Evolutionary conservation across 176 grass and related monocot genomes (phyloP).

Genomic region (Oryza officinalis): DNA sequence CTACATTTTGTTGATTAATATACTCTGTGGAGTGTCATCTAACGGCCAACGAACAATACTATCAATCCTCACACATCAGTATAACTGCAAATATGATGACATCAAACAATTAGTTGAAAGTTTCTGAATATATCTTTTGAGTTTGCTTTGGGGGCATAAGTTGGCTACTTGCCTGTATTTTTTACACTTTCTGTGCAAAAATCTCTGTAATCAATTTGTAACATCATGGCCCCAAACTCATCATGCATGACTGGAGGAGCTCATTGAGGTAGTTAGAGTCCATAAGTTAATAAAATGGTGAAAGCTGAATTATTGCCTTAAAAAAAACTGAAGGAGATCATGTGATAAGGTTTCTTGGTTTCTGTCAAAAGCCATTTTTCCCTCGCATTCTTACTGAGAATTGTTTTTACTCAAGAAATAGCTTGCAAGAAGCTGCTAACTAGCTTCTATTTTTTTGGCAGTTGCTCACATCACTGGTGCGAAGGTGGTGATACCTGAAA

Average conservation of each 20-base stretch:
- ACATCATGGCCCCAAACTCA: neutral
- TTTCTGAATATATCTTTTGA: neutral
- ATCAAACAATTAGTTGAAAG: neutral
- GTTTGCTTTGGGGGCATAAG: neutral
- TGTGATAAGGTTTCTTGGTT: neutral
- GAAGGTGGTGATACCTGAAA: slow-evolving; percentile 64
- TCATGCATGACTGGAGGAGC: neutral
- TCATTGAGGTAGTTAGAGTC: neutral
- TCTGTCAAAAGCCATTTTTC: neutral
- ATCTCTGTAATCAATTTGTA: neutral
- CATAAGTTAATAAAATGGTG: neutral
- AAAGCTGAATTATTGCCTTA: neutral
- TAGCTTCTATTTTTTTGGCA: slow-evolving; percentile 6
- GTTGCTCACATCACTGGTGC: slow-evolving; percentile 78
- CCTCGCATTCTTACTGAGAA: neutral
- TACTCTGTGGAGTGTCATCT: neutral
- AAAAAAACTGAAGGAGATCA: neutral
- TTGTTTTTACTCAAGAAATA: neutral
- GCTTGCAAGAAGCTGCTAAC: neutral
- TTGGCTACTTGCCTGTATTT: neutral
- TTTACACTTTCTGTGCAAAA: neutral
- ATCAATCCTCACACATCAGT: neutral
- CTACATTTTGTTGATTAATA: neutral
- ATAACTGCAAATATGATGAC: neutral
- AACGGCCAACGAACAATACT: neutral